Evolutionary conservation across 208 protist genomes (phyloP).

Genomic region (Acanthamoeba triangularis): DNA sequence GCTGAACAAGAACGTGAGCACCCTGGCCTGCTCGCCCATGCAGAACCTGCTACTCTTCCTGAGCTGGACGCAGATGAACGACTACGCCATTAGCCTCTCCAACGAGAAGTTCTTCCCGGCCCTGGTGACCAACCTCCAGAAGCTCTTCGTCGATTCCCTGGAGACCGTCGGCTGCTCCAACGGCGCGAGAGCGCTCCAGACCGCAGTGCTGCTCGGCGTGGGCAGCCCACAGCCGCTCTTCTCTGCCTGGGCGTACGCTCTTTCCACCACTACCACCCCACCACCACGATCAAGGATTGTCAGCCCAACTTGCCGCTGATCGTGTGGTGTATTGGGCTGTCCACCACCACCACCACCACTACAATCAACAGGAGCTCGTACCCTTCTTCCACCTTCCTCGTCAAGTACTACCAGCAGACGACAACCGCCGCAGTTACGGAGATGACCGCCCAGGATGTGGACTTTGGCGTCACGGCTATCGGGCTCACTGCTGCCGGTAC

Average conservation of each 20-base stretch:
- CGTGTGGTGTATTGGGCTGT: too few relatives aligned
- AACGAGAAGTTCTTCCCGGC: not conserved
- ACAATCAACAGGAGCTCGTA: not conserved
- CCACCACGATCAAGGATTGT: not conserved
- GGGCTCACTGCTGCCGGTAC: not conserved
- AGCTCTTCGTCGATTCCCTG: not conserved
- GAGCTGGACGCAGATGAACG: conserved; percentile 10
- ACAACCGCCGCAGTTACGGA: not conserved
- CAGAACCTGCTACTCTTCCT: conserved; percentile 15
- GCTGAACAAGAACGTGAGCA: not conserved
- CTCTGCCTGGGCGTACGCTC: not conserved
- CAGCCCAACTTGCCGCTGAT: not conserved
- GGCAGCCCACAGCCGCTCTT: conserved; percentile 4
- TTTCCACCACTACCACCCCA: too few relatives aligned
- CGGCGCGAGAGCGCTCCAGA: not conserved
- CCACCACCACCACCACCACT: not conserved
- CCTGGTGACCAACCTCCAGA: not conserved
- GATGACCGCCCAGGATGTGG: not conserved
- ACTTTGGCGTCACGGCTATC: not conserved
- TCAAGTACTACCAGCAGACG: not conserved
- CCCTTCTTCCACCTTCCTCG: not conserved
- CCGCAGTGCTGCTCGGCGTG: not conserved
- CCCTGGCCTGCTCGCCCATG: not conserved
- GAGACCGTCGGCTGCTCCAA: not conserved
- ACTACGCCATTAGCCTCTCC: not conserved